Evolutionary conservation across 768 basidiomycete species (phyloP), one percentile per base, ranked within the genome.

Genomic region (Lactarius vividus): DNA sequence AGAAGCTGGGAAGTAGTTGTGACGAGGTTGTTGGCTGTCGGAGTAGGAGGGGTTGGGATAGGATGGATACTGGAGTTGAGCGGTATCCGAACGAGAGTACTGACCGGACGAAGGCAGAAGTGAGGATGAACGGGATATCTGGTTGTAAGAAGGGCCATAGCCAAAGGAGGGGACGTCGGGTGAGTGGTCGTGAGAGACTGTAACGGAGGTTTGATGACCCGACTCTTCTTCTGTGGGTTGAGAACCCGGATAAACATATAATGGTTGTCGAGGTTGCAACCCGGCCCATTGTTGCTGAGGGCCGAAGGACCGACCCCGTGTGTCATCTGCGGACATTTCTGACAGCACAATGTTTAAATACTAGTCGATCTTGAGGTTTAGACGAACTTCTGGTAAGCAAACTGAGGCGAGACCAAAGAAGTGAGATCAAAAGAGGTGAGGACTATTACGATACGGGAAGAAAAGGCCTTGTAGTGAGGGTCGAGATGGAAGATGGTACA

Each of bases 101-200:
- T 59, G 66, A 23, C 16, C 28, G 7, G 57, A 15, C 8, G 66
- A 46, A 39, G 61, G 61, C 40, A 59, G 11, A 16, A 63, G 57
- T 29, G 66, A 46, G 52, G 66, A 63, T 4, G 66, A 31, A 15
- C 44, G 66, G 23, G 66, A 37, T 20, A 67, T 49, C 2, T 54
- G 62, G 42, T 62, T 37, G 57, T 63, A 67, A 18, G 62, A 42
- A 20, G 66, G 39, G 33, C 49, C 46, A 59, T 58, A 62, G 26
- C 44, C 35, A 62, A 54, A 67, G 28, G 66, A 66, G 18, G 65
- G 23, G 20, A 37, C 26, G 29, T 63, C 31, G 40, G 65, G 31
- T 23, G 61, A 13, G 20, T 31, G 57, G 16, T 55, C 52, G 10
- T 58, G 61, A 46, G 57, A 44, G 16, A 8, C 23, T 37, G 56